These are phyloP conservation scores for Aspergillus viridinutans DNA, from an alignment of 2,329 filamentous ascomycete genomes.

Conservation along the genomic window DNA sequence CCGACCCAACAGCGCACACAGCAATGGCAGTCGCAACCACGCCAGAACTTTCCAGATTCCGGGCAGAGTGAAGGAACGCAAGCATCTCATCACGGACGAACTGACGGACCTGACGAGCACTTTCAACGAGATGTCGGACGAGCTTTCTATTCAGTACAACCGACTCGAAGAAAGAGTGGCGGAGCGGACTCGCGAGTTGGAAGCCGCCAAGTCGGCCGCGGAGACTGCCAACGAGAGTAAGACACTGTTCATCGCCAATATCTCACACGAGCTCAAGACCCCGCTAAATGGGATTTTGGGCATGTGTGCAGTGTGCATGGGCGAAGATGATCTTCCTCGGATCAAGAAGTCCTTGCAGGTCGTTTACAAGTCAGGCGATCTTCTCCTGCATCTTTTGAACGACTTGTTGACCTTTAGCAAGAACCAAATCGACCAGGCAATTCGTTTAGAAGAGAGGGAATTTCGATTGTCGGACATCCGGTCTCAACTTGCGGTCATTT, in stretches of 20 bases:
- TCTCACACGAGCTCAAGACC: constrained; percentile 76
- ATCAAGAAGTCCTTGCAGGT: constrained; percentile 82
- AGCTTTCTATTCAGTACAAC: constrained; percentile 80
- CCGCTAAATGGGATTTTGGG: constrained; percentile 88
- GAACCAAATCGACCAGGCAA: constrained; percentile 84
- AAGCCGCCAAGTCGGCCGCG: constrained; percentile 84
- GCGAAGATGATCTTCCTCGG: constrained; percentile 72
- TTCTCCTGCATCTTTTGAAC: constrained; percentile 79
- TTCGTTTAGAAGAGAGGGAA: constrained; percentile 77
- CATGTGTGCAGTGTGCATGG: constrained; percentile 90
- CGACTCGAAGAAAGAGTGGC: constrained; percentile 79
- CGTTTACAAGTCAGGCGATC: constrained; percentile 82
- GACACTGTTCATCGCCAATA: constrained; percentile 94
- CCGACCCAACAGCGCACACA: constrained; percentile 9
- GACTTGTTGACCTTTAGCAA: constrained; percentile 91
- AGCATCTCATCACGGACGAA: constrained; percentile 76
- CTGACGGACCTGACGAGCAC: constrained; percentile 75
- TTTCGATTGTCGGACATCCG: constrained; percentile 81
- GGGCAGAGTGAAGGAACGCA: constrained; percentile 70
- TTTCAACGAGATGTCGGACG: constrained; percentile 93
- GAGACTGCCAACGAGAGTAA: constrained; percentile 96
- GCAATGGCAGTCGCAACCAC: not conserved
- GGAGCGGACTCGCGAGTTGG: constrained; percentile 76
- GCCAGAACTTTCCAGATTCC: constrained; percentile 69
- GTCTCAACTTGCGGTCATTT: constrained; percentile 78